Conservation (phyloP, 345 rosid species). For the Leavenworthia alabamica region DNA sequence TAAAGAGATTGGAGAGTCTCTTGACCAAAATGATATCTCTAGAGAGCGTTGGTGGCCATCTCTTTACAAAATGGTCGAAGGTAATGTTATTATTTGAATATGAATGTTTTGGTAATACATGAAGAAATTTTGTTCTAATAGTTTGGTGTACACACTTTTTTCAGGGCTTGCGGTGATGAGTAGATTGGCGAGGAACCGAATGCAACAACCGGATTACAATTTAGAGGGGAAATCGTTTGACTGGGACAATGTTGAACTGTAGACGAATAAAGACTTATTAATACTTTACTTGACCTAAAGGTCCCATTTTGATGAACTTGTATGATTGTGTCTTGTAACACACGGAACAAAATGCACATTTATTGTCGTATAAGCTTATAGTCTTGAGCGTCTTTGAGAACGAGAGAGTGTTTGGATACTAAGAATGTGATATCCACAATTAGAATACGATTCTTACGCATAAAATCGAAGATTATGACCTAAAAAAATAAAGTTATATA, state of each 20-base stretch:
- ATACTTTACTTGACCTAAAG: neutral
- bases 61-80: conserved; percentile 85
- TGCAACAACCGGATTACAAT: conserved; percentile 37
- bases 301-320: conserved; percentile 7
- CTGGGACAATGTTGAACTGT: conserved; percentile 50
- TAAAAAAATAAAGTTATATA: too few relatives aligned
- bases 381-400: neutral
- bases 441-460: too few relatives aligned
- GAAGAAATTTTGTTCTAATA: too few relatives aligned
- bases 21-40: conserved; percentile 46
- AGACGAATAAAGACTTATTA: neutral
- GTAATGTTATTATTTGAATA: too few relatives aligned
- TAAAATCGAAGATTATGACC: too few relatives aligned
- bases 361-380: neutral
- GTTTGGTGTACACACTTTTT: neutral
- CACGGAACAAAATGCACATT: conserved; percentile 7
- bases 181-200: conserved; percentile 46
- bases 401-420: neutral
- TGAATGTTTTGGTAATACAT: too few relatives aligned
- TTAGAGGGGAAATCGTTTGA: conserved; percentile 44
- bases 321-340: neutral
- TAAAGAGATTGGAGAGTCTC: conserved; percentile 46
- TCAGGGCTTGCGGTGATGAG: conserved; percentile 81
- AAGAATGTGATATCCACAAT: neutral
- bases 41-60: conserved; percentile 83